Evolutionary conservation across 768 basidiomycete species (phyloP).

Genomic region (Crassisporium funariophilum): DNA sequence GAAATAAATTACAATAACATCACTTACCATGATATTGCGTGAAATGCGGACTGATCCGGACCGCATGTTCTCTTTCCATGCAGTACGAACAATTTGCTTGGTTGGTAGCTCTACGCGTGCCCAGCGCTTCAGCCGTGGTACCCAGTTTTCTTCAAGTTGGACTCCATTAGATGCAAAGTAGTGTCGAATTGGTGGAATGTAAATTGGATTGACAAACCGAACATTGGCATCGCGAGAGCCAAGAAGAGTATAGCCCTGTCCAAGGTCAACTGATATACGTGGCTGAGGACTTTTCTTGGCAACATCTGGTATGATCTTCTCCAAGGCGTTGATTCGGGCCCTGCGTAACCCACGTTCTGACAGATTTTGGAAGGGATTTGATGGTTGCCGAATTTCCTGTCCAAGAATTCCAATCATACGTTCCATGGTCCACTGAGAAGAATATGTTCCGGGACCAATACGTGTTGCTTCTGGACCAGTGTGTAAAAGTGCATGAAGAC

Average conservation of each 20-base stretch:
- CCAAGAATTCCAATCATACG: conserved; percentile 19
- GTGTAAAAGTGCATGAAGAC: conserved; percentile 34
- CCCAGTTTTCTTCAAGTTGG: neutral
- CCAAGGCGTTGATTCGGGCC: conserved; percentile 17
- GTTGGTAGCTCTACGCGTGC: conserved; percentile 32
- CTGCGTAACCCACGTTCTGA: conserved; percentile 10
- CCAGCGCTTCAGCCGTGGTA: conserved; percentile 20
- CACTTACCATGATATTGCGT: too few species aligned
- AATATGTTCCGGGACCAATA: conserved; percentile 10
- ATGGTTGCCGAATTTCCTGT: conserved; percentile 21
- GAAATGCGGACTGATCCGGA: too few species aligned
- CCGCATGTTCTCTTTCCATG: neutral
- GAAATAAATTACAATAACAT: too few species aligned
- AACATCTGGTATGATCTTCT: neutral
- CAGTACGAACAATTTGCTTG: conserved; percentile 26
- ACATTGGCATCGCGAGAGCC: conserved; percentile 6
- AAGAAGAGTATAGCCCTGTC: conserved; percentile 4
- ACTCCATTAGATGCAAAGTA: neutral
- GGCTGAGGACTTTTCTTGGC: neutral
- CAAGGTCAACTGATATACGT: neutral
- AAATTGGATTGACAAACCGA: too few species aligned
- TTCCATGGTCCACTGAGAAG: conserved; percentile 28
- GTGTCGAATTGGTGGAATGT: neutral
- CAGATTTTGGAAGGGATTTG: conserved; percentile 25
- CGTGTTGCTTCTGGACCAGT: conserved; percentile 25